Evolutionary conservation across 768 basidiomycete genomes (phyloP), one percentile per base, ranked within the genome.

Genomic region (Ramaria sp.): DNA sequence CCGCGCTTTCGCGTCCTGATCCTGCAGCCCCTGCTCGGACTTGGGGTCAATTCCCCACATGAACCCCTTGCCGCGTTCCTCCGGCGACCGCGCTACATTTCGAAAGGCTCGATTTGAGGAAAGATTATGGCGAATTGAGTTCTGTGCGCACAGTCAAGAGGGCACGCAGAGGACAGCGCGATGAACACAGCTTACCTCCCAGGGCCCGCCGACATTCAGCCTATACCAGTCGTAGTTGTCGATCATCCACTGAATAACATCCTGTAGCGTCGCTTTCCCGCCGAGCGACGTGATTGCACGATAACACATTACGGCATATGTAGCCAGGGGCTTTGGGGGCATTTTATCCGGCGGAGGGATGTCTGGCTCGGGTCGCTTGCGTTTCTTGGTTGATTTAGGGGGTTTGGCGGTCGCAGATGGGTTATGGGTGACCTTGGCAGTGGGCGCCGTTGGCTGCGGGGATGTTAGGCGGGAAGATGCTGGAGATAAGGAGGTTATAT

Each of bases 111-210:
- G 82, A 66, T 87, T 86, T 11, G 91, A 90, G 1, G 93, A 94
- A n/a, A 99, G 71, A 67, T 93, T 94, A 65, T 97, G 93, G 20
- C 93, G 86, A 47, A 97, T 86, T 31, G 95, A 95, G 63, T 88
- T 92, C 90, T 92, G 65, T n/a, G 24, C 27, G 46, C 53, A 64
- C 12, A 22, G 15, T 59, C 60, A 60, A 39, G 51, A 53, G 20
- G 50, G 37, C 11, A 52, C 46, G 47, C 34, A 55, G 51, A 10
- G 54, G 53, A 57, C 70, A 54, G 20, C 33, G 37, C 9, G 12
- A 50, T 42, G 34, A 30, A 31, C 82, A 65, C 61, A 37, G 13
- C 34, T 3, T 13, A 91, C 91, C 86, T 91, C 91, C 93, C 94
- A 97, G 45, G 90, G 87, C 43, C 74, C 72, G 51, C 84, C 84